Base-by-base conservation (phyloP, 345 rosid genomes). In the Brassica juncea region DNA sequence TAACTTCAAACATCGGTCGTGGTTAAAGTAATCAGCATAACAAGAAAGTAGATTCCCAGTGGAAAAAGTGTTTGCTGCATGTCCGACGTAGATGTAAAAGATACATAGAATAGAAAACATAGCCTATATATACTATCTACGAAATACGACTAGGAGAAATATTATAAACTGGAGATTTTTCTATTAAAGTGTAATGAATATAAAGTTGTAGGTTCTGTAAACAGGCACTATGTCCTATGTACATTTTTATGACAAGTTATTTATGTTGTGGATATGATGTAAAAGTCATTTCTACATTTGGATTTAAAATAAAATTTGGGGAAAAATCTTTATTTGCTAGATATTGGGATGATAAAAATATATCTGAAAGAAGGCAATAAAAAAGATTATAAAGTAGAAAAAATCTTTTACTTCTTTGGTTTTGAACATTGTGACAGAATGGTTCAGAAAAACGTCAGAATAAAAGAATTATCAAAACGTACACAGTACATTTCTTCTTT, bases 381-480 rank as follows among this genome's bases (percentile, higher is more conserved):
- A 47, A 47, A 47, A 49, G 57, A 49, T 49, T 49, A n/a, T 14
- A n/a, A 14, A 49, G 0, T 49, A 49, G n/a, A n/a, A 12, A 49
- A 49, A 6, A 71, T 28, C 1, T 37, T 23, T 77, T 54, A 54
- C 72, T 14, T 27, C 34, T 77, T 54, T 77, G 44, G 81, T 77
- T 34, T 70, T 62, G 66, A 61, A 71, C 71, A 77, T 54, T 71
- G 44, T 49, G 76, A 71, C 80, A 68, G 23, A 54, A 25, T 60
- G 35, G 61, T 71, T 65, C 76, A 77, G 47, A 39, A 78, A 35
- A 66, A 78, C 62, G 82, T 80, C 75, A 74, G 83, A 74, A 2
- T 66, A 16, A 79, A 63, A 80, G 80, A 75, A 81, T 81, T 67
- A 76, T 72, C 66, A 77, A 81, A 72, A 76, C 80, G 76, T 66